Evolutionary conservation across 176 grass and related monocot genomes (phyloP), one percentile per base, ranked within the genome.

Genomic region (Avena sativa): DNA sequence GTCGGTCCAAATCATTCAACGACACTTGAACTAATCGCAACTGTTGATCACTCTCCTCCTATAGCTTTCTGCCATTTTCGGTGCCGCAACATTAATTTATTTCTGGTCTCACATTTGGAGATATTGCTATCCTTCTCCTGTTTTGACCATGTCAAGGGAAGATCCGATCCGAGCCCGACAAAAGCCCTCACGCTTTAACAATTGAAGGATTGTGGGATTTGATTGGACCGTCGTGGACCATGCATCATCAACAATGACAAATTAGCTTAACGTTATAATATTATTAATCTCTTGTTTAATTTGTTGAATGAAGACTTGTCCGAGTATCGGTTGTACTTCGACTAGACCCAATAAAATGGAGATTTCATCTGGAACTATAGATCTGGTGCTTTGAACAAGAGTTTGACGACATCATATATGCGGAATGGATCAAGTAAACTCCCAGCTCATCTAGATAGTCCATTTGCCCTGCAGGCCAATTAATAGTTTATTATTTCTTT

Each of bases 1-100:
- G 85, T 81, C 76, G 81, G 85, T 87, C 85, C 89, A 85, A 71
- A 77, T 85, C 76, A 70, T 76, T 81, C 69, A 85, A 84, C 85
- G 89, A 91, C 51, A n/a, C 85, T 53, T 68, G 48, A 84, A 81
- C 85, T 52, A 79, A 55, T 59, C 25, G 59, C 1, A 51, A 4
- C 28, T 66, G 57, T 19, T 66, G 0, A 73, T 61, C 34, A 52
- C 15, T 66, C 8, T n/a, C 17, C 57, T 82, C 38, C 30, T 32
- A 0, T 32, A 32, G 0, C 30, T 32, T 32, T 32, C 30, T 32
- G 30, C 30, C 38, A 40, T 34, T 61, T 51, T n/a, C 46, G 19
- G 73, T 65, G 47, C 17, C 12, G 63, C 20, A 30, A 32, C 52
- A 30, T 48, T 16, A n/a, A 0, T n/a, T 55, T 23, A 13, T 9